Base-by-base conservation (phyloP, 208 protist genomes). In the Wallacemonas sp. region DNA sequence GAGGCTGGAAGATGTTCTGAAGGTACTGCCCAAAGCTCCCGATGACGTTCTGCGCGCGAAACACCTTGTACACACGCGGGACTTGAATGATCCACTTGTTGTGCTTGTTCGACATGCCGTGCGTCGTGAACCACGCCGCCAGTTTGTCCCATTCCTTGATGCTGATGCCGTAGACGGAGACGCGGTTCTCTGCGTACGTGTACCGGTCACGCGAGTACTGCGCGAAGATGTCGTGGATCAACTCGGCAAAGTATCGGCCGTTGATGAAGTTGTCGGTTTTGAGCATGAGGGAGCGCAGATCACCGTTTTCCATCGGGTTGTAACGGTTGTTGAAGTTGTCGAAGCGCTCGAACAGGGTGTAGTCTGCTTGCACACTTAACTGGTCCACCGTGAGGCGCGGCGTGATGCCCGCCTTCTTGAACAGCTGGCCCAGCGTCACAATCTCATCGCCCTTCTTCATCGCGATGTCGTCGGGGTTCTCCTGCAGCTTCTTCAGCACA, bases 261-360 rank as follows among this genome's bases (percentile, higher is more conserved):
- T 98, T 93, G 81, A 99, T 97, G 61, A 98, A 88, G 85, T 99
- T 99, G 75, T 99, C 97, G 9, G 98, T 99, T 81, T 99, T 99
- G 38, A 99, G 86, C 75, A 99, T 95, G 44, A 99, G 90, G 21
- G 96, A 97, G 47, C 98, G 91, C 21, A 99, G 71, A 46, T 96
- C 86, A 17, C 81, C 81, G 64, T 94, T 92, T 24, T 97, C 98
- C 76, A 98, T 92, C 16, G 98, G 98, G 77, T 99, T 99, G 87
- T 99, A 99, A 76, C 98, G 98, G 79, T 98, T 90, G 78, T 99
- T 99, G 83, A 99, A 99, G 72, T 98, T 98, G 80, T 99, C 98
- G 84, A 99, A 99, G 56, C 98, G 94, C 49, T 99, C 96, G 66
- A 98, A 99, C 8, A 98, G 88, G 49, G 96, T 91, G 62, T 95